Evolutionary conservation across 2,329 filamentous ascomycete species (phyloP).

Genomic region (Clarireedia monteithiana): DNA sequence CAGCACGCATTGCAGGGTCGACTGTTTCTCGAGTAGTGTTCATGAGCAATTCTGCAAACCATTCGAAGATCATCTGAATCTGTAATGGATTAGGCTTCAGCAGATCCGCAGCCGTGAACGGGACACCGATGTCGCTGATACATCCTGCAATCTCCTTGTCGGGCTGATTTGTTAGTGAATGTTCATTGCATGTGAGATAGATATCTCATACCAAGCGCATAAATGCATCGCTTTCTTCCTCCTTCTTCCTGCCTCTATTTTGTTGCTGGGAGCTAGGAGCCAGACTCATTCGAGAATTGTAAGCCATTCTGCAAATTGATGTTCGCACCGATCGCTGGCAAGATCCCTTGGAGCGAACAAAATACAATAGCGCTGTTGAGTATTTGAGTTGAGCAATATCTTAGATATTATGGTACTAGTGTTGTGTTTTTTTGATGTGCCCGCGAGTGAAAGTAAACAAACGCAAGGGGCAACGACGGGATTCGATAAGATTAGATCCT

Average conservation of each 20-base stretch:
- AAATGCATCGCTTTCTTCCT: slow-evolving; percentile 48
- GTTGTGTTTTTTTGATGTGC: background rate
- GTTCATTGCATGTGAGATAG: background rate
- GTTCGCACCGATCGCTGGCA: background rate
- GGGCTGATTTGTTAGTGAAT: slow-evolving; percentile 29
- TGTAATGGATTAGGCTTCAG: slow-evolving; percentile 91
- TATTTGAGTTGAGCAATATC: background rate
- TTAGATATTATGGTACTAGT: too few species aligned
- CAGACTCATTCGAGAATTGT: slow-evolving; percentile 44
- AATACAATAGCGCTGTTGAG: background rate
- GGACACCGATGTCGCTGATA: slow-evolving; percentile 93
- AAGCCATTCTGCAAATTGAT: slow-evolving; percentile 34
- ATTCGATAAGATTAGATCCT: background rate
- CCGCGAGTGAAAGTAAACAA: slow-evolving; percentile 9
- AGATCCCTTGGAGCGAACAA: background rate
- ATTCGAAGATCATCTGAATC: slow-evolving; percentile 96
- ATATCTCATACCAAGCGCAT: slow-evolving; percentile 43
- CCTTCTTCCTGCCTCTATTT: slow-evolving; percentile 43
- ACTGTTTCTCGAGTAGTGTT: slow-evolving; percentile 90
- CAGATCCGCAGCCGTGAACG: slow-evolving; percentile 77
- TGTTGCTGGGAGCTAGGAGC: slow-evolving; percentile 40
- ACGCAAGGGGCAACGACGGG: slow-evolving; percentile 1
- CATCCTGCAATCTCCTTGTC: slow-evolving; percentile 87
- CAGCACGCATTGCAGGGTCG: slow-evolving; percentile 89
- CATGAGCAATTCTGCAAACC: slow-evolving; percentile 89